A percentile compares a stretch with the other conserved stretches of the same genome.
phyloP scores from a whole-genome alignment of 1,284 basidiomycete species.

The Rhodotorula sp. region DNA sequence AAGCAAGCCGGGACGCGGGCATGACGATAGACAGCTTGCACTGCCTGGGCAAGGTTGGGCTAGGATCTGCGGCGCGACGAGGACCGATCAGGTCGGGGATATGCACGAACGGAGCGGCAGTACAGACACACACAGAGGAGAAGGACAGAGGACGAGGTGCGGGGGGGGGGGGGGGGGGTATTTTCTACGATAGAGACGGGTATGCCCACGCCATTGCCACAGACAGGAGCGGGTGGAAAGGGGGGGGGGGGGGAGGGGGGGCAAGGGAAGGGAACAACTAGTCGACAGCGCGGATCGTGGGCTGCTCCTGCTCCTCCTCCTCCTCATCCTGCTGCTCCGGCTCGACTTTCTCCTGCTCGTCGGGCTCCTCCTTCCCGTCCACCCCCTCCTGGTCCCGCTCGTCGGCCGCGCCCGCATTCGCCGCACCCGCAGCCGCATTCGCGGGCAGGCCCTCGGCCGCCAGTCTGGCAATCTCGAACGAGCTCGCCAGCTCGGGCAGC shows the following conservation, averaged over 20 bases:
- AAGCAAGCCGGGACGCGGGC: too few relatives aligned
- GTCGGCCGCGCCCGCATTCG: too few relatives aligned
- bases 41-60: too few relatives aligned
- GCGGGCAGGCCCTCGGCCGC: not conserved
- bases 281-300: not conserved
- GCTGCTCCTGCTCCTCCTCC: not conserved
- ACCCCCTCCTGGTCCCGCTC: too few relatives aligned
- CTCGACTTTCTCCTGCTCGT: not conserved
- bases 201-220: not conserved
- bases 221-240: not conserved
- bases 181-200: too few relatives aligned
- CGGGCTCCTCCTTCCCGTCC: not conserved
- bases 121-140: not conserved
- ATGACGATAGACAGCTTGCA: too few relatives aligned
- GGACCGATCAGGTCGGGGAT: too few relatives aligned
- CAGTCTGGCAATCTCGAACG: not conserved
- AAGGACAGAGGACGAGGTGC: too few relatives aligned
- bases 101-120: not conserved
- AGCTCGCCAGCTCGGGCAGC: slow-evolving; percentile 10
- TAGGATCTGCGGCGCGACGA: too few relatives aligned
- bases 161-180: too few relatives aligned
- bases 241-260: not conserved
- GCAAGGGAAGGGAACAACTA: too few relatives aligned
- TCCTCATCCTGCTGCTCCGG: not conserved
- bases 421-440: too few relatives aligned